Evolutionary conservation across 805 yeast species (phyloP).

Genomic region (Cephaloascus fragrans): DNA sequence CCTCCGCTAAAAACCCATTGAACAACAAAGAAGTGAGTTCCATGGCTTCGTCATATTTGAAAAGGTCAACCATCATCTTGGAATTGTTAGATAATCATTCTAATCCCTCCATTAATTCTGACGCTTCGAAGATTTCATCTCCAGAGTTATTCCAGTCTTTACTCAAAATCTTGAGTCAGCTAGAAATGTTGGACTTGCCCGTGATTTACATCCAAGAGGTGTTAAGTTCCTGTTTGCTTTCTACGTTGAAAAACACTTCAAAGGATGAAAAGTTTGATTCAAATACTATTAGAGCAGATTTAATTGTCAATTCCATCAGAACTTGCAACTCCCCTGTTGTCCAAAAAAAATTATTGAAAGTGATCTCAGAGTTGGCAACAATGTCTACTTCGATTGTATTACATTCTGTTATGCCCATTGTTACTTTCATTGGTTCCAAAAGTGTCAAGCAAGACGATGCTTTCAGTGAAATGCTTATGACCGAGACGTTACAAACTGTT

Average conservation of each 20-base stretch:
- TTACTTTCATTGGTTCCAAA: conserved; percentile 98
- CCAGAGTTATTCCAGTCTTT: conserved; percentile 40
- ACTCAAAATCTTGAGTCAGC: conserved; percentile 58
- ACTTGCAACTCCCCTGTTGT: conserved; percentile 89
- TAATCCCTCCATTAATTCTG: conserved; percentile 17
- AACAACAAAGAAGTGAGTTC: conserved; percentile 59
- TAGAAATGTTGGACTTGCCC: conserved; percentile 82
- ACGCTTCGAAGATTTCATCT: conserved; percentile 21
- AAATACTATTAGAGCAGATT: conserved; percentile 73
- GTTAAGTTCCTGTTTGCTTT: conserved; percentile 75
- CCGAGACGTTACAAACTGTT: conserved; percentile 81
- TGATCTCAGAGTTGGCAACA: conserved; percentile 80
- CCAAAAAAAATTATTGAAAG: conserved; percentile 78
- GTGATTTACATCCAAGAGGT: conserved; percentile 88
- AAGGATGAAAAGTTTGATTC: conserved; percentile 37
- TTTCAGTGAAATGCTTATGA: conserved; percentile 85
- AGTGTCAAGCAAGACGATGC: conserved; percentile 96
- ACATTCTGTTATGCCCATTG: conserved; percentile 98
- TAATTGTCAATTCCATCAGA: conserved; percentile 84
- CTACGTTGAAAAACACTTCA: conserved; percentile 39
- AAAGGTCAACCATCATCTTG: conserved; percentile 65
- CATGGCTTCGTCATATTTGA: conserved; percentile 71
- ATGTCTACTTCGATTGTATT: conserved; percentile 84
- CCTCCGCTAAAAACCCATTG: conserved; percentile 67
- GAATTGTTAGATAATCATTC: conserved; percentile 57